Evolutionary conservation across 1,284 basidiomycete species (phyloP).

Genomic region (Veloporphyrellus conicus): DNA sequence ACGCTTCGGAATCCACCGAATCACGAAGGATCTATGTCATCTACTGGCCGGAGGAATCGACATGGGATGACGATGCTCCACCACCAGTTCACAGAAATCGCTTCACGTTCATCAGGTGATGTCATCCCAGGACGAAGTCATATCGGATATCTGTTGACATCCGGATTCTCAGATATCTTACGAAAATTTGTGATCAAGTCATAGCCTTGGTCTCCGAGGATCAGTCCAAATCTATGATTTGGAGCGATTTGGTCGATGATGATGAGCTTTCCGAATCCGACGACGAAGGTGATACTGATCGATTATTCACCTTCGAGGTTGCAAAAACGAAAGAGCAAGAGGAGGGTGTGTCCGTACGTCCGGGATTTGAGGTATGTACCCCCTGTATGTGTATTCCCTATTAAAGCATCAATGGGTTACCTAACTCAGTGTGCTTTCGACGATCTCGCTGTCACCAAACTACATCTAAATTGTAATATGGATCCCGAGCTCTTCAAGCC

Average conservation of each 20-base stretch:
- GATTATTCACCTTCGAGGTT: conserved; percentile 55
- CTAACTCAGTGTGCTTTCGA: conserved; percentile 19
- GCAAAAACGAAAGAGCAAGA: conserved; percentile 56
- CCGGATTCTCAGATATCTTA: conserved; percentile 43
- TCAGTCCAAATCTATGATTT: conserved; percentile 41
- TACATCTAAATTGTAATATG: conserved; percentile 21
- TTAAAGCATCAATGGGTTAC: background rate
- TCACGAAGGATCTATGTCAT: conserved; percentile 40
- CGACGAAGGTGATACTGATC: conserved; percentile 42
- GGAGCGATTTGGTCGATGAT: conserved; percentile 35
- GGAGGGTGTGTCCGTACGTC: conserved; percentile 41
- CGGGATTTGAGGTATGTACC: conserved; percentile 41
- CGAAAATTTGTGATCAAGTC: conserved; percentile 52
- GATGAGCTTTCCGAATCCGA: conserved; percentile 29
- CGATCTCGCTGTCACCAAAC: conserved; percentile 7
- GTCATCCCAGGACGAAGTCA: background rate
- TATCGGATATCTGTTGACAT: background rate
- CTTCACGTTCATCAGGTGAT: conserved; percentile 57
- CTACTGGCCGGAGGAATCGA: conserved; percentile 62
- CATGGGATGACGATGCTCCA: conserved; percentile 52
- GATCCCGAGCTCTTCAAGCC: conserved; percentile 28
- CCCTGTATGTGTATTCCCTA: background rate
- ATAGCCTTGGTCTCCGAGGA: conserved; percentile 46
- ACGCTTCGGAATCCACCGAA: conserved; percentile 2
- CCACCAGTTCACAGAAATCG: conserved; percentile 49